A percentile compares a stretch with the other conserved stretches of the same genome.
Conservation (phyloP, 805 yeast genomes). For the Barnettozyma wickerhamii region DNA sequence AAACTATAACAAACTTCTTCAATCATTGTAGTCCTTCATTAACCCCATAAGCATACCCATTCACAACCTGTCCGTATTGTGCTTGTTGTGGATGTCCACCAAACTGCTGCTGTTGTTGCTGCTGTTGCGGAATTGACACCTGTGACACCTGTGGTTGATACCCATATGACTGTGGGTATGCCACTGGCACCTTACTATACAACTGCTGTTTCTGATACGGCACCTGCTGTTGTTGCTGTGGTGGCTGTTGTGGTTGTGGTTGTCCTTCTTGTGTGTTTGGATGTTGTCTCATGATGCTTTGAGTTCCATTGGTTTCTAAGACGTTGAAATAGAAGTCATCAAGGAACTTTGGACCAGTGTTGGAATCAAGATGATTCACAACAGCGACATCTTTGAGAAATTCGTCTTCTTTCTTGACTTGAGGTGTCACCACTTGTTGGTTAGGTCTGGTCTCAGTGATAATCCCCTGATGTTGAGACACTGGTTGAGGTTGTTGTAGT, state of each 20-base stretch:
- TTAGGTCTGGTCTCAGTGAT: too few relatives aligned
- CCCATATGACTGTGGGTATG: neutral
- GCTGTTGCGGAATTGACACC: neutral
- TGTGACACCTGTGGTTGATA: neutral
- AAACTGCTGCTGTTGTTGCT: neutral
- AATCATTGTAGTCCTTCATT: neutral
- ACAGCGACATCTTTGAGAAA: conserved; percentile 19
- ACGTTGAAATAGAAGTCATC: conserved; percentile 22
- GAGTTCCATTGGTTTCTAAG: conserved; percentile 8
- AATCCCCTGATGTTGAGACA: neutral
- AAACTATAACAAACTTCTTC: too few relatives aligned
- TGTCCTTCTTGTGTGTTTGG: neutral
- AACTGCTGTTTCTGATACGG: neutral
- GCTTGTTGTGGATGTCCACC: too few relatives aligned
- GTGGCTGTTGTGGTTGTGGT: neutral
- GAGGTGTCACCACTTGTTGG: neutral
- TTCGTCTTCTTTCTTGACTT: conserved; percentile 7
- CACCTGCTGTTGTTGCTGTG: neutral
- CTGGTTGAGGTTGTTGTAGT: neutral
- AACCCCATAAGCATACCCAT: neutral
- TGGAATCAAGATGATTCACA: conserved; percentile 11
- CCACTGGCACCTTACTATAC: neutral
- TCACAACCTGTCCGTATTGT: too few relatives aligned
- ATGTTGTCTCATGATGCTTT: neutral
- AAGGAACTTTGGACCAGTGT: conserved; percentile 16